Conservation (phyloP, 176 grass and related monocot species). For the Ampelocalamus luodianensis region DNA sequence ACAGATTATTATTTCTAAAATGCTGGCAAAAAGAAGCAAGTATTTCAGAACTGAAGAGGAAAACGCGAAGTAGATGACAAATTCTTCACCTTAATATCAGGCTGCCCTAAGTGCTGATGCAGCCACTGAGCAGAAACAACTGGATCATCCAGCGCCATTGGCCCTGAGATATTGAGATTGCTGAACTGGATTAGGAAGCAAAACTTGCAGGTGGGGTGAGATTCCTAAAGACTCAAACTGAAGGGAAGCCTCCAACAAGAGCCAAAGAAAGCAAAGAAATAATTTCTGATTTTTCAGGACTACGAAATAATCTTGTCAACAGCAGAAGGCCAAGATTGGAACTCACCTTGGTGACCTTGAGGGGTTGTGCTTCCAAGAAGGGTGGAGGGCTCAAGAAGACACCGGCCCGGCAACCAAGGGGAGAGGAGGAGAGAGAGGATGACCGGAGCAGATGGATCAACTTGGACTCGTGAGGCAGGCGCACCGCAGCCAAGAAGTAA, state of each 20-base stretch:
- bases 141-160: conserved; percentile 69
- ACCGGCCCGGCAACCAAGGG: background rate
- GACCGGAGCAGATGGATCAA: conserved; percentile 25
- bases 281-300: too few relatives aligned
- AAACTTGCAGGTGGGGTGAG: conserved; percentile 7
- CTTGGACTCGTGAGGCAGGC: conserved; percentile 31
- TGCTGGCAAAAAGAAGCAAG: background rate
- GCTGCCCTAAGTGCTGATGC: conserved; percentile 57
- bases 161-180: conserved; percentile 15
- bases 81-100: conserved; percentile 69
- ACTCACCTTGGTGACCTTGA: conserved; percentile 7
- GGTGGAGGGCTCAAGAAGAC: background rate
- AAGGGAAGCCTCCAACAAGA: background rate
- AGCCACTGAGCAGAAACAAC: conserved; percentile 80
- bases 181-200: conserved; percentile 24
- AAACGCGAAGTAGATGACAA: background rate
- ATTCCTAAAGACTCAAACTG: background rate
- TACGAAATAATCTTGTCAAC: background rate
- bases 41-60: background rate
- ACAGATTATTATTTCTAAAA: background rate
- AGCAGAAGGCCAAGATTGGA: background rate
- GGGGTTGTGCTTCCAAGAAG: background rate
- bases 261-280: background rate
- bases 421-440: background rate
- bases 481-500: background rate